These are phyloP conservation scores for Forsythia viridissima DNA, from an alignment of 257 asterid genomes.

Conservation along the genomic window DNA sequence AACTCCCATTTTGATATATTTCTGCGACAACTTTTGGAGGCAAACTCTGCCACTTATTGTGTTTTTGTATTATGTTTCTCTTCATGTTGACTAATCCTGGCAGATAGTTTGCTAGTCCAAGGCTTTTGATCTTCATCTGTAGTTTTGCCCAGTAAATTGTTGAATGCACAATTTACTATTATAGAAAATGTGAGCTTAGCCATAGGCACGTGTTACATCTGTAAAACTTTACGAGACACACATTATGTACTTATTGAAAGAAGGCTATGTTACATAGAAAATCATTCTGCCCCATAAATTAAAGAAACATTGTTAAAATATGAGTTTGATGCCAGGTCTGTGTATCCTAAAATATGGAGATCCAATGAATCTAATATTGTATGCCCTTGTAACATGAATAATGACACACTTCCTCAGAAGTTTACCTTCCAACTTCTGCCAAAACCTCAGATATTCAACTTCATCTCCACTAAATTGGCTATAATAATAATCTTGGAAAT, in stretches of 20 bases:
- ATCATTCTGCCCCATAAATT: neutral
- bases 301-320: neutral
- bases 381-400: neutral
- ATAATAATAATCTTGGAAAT: too few species aligned
- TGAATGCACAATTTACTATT: neutral
- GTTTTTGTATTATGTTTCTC: neutral
- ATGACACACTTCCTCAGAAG: neutral
- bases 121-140: neutral
- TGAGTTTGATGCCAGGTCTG: neutral
- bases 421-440: too few species aligned
- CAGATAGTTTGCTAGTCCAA: neutral
- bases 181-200: neutral
- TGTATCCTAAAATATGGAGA: neutral
- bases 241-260: neutral
- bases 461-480: too few species aligned
- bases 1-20: neutral
- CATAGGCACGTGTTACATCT: neutral
- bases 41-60: neutral
- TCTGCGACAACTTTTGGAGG: neutral
- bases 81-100: neutral
- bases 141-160: neutral
- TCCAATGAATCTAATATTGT: neutral
- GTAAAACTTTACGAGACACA: neutral
- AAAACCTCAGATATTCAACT: too few species aligned
- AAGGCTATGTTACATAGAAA: neutral